Percentiles rank a stretch among this genome's conserved stretches.
phyloP scores from a whole-genome alignment of 768 basidiomycete genomes.

The Mycena alexandri region DNA sequence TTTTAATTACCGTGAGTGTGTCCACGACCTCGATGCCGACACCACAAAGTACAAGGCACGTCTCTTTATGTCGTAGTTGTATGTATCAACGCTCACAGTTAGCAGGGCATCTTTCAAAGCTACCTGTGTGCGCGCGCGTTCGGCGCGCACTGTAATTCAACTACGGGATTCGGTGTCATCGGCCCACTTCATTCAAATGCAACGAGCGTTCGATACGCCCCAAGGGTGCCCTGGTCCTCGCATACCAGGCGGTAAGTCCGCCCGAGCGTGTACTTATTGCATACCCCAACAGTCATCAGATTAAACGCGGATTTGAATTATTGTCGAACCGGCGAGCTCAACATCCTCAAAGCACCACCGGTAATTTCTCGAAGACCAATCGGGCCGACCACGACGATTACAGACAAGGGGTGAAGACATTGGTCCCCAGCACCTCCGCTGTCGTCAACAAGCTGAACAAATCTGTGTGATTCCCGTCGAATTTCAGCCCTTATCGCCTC shows the following conservation, averaged over 20 bases:
- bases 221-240: neutral
- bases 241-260: neutral
- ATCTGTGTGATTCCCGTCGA: too few species aligned
- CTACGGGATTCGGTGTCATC: neutral
- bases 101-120: conserved; percentile 4
- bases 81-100: neutral
- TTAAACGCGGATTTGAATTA: conserved; percentile 5
- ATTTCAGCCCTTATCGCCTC: too few species aligned
- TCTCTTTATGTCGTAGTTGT: neutral
- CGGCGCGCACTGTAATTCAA: neutral
- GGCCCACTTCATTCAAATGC: neutral
- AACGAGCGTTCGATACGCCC: neutral
- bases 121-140: neutral
- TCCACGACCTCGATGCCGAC: neutral
- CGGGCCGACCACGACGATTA: too few species aligned
- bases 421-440: too few species aligned
- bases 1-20: conserved; percentile 1
- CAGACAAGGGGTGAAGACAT: too few species aligned
- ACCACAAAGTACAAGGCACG: conserved; percentile 1
- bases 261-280: too few species aligned
- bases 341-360: neutral
- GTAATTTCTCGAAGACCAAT: too few species aligned
- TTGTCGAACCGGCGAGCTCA: neutral
- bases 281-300: neutral
- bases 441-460: too few species aligned